Conservation (phyloP, 371 early-diverging fungal genomes). For the Fennellomyces sp. region DNA sequence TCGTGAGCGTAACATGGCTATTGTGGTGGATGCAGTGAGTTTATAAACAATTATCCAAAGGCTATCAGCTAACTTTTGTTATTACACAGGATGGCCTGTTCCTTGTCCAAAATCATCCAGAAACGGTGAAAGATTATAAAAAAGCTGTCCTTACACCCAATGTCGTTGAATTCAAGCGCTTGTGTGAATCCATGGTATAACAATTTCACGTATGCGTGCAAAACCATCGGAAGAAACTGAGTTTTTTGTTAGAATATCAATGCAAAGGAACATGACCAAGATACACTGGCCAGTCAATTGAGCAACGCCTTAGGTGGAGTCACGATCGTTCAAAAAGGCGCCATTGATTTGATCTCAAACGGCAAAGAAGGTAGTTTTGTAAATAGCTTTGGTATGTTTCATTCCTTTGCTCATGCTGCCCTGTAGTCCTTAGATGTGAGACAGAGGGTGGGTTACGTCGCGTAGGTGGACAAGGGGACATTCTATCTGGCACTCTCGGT, state of each 20-base stretch:
- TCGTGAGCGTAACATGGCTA: constrained; percentile 61
- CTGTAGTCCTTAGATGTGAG: constrained; percentile 60
- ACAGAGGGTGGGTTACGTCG: constrained; percentile 80
- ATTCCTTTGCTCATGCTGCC: not conserved
- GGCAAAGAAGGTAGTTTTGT: constrained; percentile 61
- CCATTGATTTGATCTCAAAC: constrained; percentile 78
- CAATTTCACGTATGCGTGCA: too few species aligned
- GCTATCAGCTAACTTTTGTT: not conserved
- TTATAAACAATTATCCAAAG: too few species aligned
- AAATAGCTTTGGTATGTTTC: not conserved
- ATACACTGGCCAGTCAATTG: constrained; percentile 42
- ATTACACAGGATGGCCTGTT: constrained; percentile 76
- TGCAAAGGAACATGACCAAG: constrained; percentile 30
- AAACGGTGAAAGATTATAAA: constrained; percentile 69
- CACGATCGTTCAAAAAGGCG: constrained; percentile 88
- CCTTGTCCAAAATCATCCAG: constrained; percentile 75
- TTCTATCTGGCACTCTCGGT: constrained; percentile 88
- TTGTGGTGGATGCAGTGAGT: constrained; percentile 92
- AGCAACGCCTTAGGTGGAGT: constrained; percentile 67
- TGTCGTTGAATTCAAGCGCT: constrained; percentile 80
- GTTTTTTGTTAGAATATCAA: constrained; percentile 39
- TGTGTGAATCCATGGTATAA: constrained; percentile 78
- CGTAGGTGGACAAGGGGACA: constrained; percentile 99
- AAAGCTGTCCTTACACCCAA: constrained; percentile 93
- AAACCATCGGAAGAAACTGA: not conserved